Base-by-base conservation (phyloP, 495 filamentous ascomycete species). In the Penicillium antarcticum region DNA sequence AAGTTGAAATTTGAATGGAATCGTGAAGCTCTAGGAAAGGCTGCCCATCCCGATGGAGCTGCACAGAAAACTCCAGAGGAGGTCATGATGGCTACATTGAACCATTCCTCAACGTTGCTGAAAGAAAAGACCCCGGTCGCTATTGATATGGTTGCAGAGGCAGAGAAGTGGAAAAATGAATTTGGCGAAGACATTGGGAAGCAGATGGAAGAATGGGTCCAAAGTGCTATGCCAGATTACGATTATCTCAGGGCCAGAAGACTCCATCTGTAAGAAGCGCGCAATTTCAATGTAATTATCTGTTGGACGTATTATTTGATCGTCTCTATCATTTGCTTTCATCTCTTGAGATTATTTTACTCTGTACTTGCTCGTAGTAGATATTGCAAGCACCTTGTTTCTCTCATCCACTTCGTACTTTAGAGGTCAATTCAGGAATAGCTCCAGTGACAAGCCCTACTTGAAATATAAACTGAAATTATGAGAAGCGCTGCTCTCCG, bases 191-290 rank as follows among this genome's bases (percentile, higher is more conserved):
- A 68, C 24, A 42, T 53, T 0, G 73, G 57, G 8, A 45, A 36
- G 26, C 53, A 61, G 18, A 32, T 80, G 1, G 73, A 74, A 52
- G 42, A 56, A 41, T 57, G 52, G 46, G 74, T 78, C 1, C 35
- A 55, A 32, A 65, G 53, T n/a, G 66, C 71, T 1, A 76, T 77
- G 75, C 53, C 58, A 2, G 75, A 80, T 52, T 79, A 76, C 56
- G 68, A 74, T 48, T 73, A 65, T 55, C 52, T 79, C 14, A 72
- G 62, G 52, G 63, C 57, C 29, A 64, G 66, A 17, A 62, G 72
- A 42, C 24, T 29, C 1, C 24, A 29, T 29, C 7, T 29, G 24
- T 29, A 5, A 29, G 7, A 29, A 29, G 24, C 3, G 7, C 3
- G 7, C 7, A 29, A 7, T 29, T 1, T 29, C 4, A 29, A 7